Evolutionary conservation across 345 rosid genomes (phyloP), one percentile per base, ranked within the genome.

Genomic region (Arabidopsis thaliana): DNA sequence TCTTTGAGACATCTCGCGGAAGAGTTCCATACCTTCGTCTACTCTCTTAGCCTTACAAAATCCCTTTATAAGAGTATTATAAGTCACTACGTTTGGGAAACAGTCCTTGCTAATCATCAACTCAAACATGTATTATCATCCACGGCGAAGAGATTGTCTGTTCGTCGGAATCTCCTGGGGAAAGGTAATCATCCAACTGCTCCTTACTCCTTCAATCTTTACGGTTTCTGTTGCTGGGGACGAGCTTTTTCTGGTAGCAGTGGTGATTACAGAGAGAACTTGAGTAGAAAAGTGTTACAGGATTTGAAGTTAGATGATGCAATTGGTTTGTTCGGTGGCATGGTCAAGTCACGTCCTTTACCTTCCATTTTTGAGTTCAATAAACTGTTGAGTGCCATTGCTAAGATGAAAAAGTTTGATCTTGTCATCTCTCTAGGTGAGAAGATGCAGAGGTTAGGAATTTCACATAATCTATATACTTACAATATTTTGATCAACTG

Each of bases 31-130:
- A 6, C 78, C 83, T 9, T 69, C 56, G 7, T 78, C 71, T 32
- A 82, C 36, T 10, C 11, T 45, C 57, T 63, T 74, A 24, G 0
- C 48, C 64, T 69, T 34, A n/a, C 81, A 76, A 41, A 62, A 80
- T 1, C 81, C 76, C 22, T 64, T 56, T 3, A 85, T 38, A 1
- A 85, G 36, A 2, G 71, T 30, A 46, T 2, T 77, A 10, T 65
- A 82, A 0, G 78, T 78, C 24, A 38, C 48, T 8, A 52, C 46
- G 5, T 51, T 0, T 16, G 79, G 81, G 5, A 32, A 32, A 51
- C 57, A 49, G 0, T 40, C 71, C 0, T 42, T 57, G 65, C 62
- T 12, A 50, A 46, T 37, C 75, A 80, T 76, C 9, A 53, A 23
- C 5, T 3, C 48, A 14, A 72, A 60, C 25, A 76, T 37, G 32